phyloP scores from a whole-genome alignment of 1,139 yeast species.

The Pichia kudriavzevii region DNA sequence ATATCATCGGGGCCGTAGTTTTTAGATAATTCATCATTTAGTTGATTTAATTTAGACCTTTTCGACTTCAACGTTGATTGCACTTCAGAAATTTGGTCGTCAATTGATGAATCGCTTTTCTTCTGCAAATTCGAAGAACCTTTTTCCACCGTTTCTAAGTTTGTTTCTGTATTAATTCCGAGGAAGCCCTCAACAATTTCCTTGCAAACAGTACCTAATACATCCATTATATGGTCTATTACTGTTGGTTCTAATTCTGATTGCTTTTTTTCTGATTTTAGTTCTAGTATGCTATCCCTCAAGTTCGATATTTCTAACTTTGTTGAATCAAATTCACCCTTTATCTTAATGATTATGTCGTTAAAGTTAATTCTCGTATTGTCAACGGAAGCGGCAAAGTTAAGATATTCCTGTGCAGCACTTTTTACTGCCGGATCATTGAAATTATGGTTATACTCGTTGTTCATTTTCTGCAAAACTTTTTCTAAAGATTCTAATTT shows the following conservation, averaged over 20 bases:
- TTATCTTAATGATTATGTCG: not conserved
- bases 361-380: not conserved
- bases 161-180: too few relatives aligned
- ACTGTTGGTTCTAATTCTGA: not conserved
- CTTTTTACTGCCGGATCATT: constrained; percentile 82
- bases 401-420: constrained; percentile 56
- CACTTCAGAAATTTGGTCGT: constrained; percentile 10
- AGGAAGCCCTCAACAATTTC: constrained; percentile 12
- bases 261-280: not conserved
- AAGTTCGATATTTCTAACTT: constrained; percentile 3
- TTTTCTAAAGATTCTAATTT: constrained; percentile 31
- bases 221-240: not conserved
- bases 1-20: constrained; percentile 61
- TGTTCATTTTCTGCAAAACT: constrained; percentile 39
- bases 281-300: constrained; percentile 5
- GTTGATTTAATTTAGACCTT: constrained; percentile 21
- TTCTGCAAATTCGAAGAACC: too few relatives aligned
- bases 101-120: too few relatives aligned
- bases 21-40: constrained; percentile 13
- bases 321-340: not conserved
- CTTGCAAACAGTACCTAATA: constrained; percentile 3
- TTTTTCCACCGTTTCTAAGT: too few relatives aligned
- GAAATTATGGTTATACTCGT: constrained; percentile 77
- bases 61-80: constrained; percentile 14
- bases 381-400: constrained; percentile 33